phyloP scores from a whole-genome alignment of 768 basidiomycete genomes.

The Phylloporus sp. region DNA sequence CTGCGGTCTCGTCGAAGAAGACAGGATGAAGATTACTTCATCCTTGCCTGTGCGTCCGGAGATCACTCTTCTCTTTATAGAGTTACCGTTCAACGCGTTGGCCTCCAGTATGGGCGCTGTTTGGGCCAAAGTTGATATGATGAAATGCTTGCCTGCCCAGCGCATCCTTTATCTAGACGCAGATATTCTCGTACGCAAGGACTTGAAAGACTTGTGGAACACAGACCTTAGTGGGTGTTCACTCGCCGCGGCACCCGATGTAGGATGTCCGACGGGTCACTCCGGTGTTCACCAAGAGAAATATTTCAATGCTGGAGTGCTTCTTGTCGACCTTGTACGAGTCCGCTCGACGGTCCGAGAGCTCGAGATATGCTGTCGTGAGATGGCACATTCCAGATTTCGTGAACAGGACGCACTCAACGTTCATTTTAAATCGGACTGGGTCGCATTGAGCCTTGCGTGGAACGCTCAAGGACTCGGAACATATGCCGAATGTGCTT shows the following conservation, averaged over 20 bases:
- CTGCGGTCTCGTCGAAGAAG: conserved; percentile 38
- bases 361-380: conserved; percentile 25
- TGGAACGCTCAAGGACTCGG: conserved; percentile 61
- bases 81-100: conserved; percentile 31
- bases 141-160: conserved; percentile 44
- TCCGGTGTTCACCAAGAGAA: conserved; percentile 25
- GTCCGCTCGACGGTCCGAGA: conserved; percentile 27
- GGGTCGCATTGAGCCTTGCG: conserved; percentile 37
- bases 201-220: conserved; percentile 42
- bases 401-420: conserved; percentile 54
- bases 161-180: conserved; percentile 51
- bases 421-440: conserved; percentile 39
- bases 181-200: conserved; percentile 44
- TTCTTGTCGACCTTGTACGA: conserved; percentile 46
- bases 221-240: conserved; percentile 40
- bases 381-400: conserved; percentile 31
- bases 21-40: conserved; percentile 31
- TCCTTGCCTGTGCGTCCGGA: conserved; percentile 27
- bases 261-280: conserved; percentile 50
- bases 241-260: conserved; percentile 45
- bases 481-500: conserved; percentile 41
- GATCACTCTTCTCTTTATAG: conserved; percentile 42
- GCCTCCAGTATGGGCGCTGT: conserved; percentile 26
- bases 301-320: conserved; percentile 57
- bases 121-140: conserved; percentile 53